phyloP scores from a whole-genome alignment of 2,329 filamentous ascomycete species.

The Penicillium brasilianum region DNA sequence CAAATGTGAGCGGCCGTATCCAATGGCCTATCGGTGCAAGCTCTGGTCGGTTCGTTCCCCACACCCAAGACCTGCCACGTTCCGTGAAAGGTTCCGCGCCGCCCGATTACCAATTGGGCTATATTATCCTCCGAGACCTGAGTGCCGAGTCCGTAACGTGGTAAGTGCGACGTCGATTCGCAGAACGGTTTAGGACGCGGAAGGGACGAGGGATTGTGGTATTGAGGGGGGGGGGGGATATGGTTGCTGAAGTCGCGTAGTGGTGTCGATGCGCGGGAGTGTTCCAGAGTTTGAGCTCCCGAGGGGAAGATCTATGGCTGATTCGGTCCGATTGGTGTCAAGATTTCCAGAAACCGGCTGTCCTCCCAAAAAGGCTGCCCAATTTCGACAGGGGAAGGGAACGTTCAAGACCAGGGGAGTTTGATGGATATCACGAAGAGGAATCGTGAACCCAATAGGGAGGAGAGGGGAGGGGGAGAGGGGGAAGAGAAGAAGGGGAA shows the following conservation, averaged over 20 bases:
- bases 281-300: conserved; percentile 5
- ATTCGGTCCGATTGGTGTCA: not conserved
- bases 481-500: conserved; percentile 9
- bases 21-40: conserved; percentile 17
- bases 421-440: not conserved
- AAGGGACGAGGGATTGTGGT: not conserved
- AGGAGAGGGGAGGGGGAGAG: not conserved
- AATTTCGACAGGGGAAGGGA: not conserved
- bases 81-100: conserved; percentile 25
- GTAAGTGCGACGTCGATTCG: conserved; percentile 11
- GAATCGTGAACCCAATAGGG: conserved; percentile 6
- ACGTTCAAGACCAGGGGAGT: not conserved
- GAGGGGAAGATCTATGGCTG: conserved; percentile 1
- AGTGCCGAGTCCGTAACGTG: conserved; percentile 10
- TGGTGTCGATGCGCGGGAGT: conserved; percentile 1
- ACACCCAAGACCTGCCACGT: conserved; percentile 27
- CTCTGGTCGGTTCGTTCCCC: conserved; percentile 29
- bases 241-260: conserved; percentile 6
- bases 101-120: conserved; percentile 31
- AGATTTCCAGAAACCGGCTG: not conserved
- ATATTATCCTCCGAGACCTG: conserved; percentile 19
- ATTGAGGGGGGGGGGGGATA: not conserved
- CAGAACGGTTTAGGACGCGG: conserved; percentile 4
- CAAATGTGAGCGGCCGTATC: conserved; percentile 15
- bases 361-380: not conserved